Conservation (phyloP, 306 rosid species). For the Erythrophleum fordii region DNA sequence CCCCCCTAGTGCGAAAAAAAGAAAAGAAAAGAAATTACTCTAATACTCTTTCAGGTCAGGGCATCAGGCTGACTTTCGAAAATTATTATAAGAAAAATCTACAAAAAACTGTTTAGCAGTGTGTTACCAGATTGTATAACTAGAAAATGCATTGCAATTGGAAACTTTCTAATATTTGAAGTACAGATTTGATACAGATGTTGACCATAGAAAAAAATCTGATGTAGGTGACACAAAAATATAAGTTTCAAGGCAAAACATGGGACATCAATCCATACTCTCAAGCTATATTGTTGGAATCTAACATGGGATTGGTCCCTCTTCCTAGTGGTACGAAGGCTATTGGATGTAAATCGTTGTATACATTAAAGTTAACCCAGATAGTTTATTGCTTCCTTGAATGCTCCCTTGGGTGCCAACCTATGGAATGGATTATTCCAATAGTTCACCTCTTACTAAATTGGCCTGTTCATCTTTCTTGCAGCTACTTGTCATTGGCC, state of each 20-base stretch:
- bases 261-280: not conserved
- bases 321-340: no score
- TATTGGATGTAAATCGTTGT: no score
- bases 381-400: no score
- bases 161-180: not conserved
- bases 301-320: no score
- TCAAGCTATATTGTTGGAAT: not conserved
- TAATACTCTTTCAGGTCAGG: conserved; percentile 4
- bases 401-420: no score
- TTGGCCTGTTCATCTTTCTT: no score
- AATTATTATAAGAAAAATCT: not conserved
- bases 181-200: not conserved
- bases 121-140: not conserved
- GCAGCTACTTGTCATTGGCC: no score
- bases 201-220: not conserved
- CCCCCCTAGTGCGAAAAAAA: no score
- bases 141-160: not conserved
- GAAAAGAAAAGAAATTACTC: no score
- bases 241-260: not conserved
- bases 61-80: not conserved
- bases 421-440: no score
- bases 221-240: not conserved
- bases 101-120: not conserved
- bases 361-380: no score
- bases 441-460: no score